These are phyloP conservation scores for Anisodus acutangulus DNA, from an alignment of 257 asterid genomes.

Conservation along the genomic window DNA sequence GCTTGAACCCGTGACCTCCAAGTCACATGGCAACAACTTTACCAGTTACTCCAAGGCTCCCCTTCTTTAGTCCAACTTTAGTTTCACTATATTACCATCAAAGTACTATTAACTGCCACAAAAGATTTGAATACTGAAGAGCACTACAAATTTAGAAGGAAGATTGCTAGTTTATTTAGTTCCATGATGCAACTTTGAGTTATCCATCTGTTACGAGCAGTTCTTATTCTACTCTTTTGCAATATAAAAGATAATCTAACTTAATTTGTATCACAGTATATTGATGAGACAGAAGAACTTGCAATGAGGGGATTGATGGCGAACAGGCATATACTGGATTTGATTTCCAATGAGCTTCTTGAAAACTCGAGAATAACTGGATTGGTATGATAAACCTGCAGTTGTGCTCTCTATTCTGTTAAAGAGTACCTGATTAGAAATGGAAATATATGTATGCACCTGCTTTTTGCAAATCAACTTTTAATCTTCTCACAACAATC, in stretches of 20 bases:
- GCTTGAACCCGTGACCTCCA: too few species aligned
- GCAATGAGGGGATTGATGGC: conserved; percentile 88
- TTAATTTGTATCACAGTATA: conserved; percentile 59
- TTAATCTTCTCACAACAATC: background rate
- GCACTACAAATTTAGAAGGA: conserved; percentile 9
- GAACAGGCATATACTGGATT: conserved; percentile 74
- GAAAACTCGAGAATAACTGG: conserved; percentile 87
- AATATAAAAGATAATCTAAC: conserved; percentile 3
- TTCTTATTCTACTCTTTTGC: background rate
- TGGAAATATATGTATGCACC: background rate
- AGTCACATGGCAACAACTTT: too few species aligned
- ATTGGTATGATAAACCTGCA: conserved; percentile 53
- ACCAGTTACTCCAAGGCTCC: too few species aligned
- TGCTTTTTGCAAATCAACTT: conserved; percentile 1
- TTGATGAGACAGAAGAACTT: conserved; percentile 91
- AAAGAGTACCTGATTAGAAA: background rate
- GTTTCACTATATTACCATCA: background rate
- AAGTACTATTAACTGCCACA: background rate
- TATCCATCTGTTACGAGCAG: conserved; percentile 12
- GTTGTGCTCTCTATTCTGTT: conserved; percentile 27
- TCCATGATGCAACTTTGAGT: conserved; percentile 5
- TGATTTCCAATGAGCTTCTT: conserved; percentile 68
- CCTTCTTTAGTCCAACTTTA: background rate
- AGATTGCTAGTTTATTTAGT: conserved; percentile 12
- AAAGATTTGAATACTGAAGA: conserved; percentile 12